Conservation (phyloP, 345 rosid genomes). For the sweet orange (Citrus sinensis) region DNA sequence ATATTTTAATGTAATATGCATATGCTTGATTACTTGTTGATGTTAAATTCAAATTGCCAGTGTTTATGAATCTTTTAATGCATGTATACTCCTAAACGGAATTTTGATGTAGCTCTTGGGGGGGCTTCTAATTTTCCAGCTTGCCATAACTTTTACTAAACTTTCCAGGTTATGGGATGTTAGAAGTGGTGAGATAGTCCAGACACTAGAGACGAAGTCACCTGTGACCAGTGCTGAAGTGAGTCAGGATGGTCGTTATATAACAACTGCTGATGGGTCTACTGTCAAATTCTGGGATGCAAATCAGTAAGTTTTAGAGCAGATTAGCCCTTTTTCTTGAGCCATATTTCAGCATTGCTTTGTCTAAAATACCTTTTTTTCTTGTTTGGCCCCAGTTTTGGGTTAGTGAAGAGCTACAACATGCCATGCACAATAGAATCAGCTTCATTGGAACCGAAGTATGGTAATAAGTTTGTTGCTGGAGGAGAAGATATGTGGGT, state of each 20-base stretch:
- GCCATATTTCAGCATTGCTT: neutral
- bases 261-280: constrained; percentile 44
- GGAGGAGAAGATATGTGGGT: constrained; percentile 98
- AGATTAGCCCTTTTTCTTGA: neutral
- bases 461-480: constrained; percentile 78
- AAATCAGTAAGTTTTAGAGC: constrained; percentile 35
- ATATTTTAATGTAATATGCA: neutral
- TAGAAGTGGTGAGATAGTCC: constrained; percentile 42
- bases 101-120: neutral
- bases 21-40: neutral
- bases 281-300: constrained; percentile 49
- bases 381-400: constrained; percentile 24
- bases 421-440: constrained; percentile 62
- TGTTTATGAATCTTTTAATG: neutral
- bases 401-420: constrained; percentile 38
- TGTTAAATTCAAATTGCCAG: neutral
- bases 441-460: constrained; percentile 74
- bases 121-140: neutral
- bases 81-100: neutral
- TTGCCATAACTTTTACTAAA: neutral
- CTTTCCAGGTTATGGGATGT: constrained; percentile 40
- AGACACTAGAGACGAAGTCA: constrained; percentile 42
- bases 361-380: neutral
- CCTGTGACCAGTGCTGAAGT: constrained; percentile 51
- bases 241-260: constrained; percentile 46